A percentile compares a stretch with the other conserved stretches of the same genome.
These are phyloP conservation scores for Fusarium nanum DNA, from an alignment of 2,329 filamentous ascomycete genomes.

Conservation along the genomic window DNA sequence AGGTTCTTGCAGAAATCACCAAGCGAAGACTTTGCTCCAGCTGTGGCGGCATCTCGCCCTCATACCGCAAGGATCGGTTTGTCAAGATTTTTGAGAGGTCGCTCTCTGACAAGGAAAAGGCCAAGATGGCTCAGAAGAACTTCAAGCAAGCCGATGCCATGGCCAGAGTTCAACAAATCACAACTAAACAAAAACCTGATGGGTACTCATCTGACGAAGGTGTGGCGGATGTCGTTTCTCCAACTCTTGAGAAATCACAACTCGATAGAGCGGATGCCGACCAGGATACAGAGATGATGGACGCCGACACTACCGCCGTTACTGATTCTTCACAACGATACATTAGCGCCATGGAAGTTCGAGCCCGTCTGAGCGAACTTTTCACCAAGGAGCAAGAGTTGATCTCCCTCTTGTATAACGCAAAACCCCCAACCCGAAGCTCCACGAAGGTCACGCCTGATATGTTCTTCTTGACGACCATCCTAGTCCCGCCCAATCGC, in stretches of 20 bases:
- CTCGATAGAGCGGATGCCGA: conserved; percentile 63
- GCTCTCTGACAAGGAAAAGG: conserved; percentile 77
- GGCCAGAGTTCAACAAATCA: conserved; percentile 54
- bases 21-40: conserved; percentile 75
- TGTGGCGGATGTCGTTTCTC: conserved; percentile 72
- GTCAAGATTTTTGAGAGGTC: conserved; percentile 94
- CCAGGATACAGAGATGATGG: conserved; percentile 51
- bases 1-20: conserved; percentile 81
- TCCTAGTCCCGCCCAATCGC: conserved; percentile 92
- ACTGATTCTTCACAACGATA: conserved; percentile 70
- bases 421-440: conserved; percentile 71
- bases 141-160: conserved; percentile 79
- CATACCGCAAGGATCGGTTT: conserved; percentile 88
- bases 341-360: conserved; percentile 85
- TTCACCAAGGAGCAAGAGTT: conserved; percentile 91
- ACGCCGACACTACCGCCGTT: conserved; percentile 46
- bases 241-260: conserved; percentile 51
- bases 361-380: conserved; percentile 79
- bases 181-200: conserved; percentile 55
- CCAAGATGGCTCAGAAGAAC: conserved; percentile 77
- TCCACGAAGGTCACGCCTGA: conserved; percentile 73
- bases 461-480: conserved; percentile 92
- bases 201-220: conserved; percentile 72
- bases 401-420: conserved; percentile 85
- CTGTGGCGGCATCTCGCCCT: conserved; percentile 78